Conservation (phyloP, 257 asterid genomes). For the Scutellaria galericulata region DNA sequence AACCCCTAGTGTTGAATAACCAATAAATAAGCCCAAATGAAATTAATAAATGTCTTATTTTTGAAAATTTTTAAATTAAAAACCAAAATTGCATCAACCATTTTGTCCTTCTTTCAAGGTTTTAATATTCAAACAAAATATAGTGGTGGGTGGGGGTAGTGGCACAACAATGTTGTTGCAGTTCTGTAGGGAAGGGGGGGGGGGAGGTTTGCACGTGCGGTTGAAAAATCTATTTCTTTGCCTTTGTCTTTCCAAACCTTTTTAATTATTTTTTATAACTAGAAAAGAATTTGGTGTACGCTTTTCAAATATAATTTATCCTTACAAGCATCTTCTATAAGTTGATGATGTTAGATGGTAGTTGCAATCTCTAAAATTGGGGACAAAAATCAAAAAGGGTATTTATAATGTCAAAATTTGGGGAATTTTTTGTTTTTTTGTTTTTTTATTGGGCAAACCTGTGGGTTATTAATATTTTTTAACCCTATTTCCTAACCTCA, state of each 20-base stretch:
- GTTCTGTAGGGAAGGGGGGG: not conserved
- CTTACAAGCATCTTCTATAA: not conserved
- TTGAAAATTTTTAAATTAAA: not conserved
- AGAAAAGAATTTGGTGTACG: not conserved
- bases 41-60: not conserved
- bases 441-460: not conserved
- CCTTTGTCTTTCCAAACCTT: not conserved
- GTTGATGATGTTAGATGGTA: not conserved
- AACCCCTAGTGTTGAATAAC: not conserved
- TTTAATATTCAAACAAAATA: not conserved
- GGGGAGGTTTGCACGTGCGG: not conserved
- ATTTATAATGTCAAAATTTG: not conserved
- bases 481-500: not conserved
- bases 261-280: not conserved
- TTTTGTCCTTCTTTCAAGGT: not conserved
- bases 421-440: not conserved
- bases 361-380: constrained; percentile 13
- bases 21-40: not conserved
- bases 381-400: not conserved
- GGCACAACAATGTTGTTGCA: not conserved
- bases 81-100: not conserved
- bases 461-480: not conserved
- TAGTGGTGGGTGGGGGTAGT: constrained; percentile 11
- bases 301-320: not conserved
- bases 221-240: constrained; percentile 9